Conservation (phyloP, 768 basidiomycete genomes). For the Tylopilus intermedius region DNA sequence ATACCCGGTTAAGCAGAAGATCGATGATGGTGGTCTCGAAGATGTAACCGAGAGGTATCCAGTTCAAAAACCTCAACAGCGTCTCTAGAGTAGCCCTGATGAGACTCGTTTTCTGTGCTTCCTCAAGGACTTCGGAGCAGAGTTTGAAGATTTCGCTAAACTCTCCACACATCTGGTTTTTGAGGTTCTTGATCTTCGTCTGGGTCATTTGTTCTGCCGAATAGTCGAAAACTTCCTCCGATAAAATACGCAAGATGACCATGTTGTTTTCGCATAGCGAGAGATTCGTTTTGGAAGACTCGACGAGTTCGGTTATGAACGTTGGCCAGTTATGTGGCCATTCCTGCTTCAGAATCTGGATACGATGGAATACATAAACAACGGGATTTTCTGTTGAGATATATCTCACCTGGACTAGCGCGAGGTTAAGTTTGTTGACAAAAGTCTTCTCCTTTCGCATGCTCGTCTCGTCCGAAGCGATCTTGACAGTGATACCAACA, state of each 20-base stretch:
- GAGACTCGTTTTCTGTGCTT: conserved; percentile 91
- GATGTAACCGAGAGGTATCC: conserved; percentile 98
- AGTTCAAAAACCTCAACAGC: conserved; percentile 90
- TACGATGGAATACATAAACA: conserved; percentile 6
- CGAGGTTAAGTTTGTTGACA: conserved; percentile 93
- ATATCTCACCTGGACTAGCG: conserved; percentile 78
- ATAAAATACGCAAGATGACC: conserved; percentile 95
- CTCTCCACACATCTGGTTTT: conserved; percentile 97
- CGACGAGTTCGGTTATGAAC: conserved; percentile 94
- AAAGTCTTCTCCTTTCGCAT: conserved; percentile 92
- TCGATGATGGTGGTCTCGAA: conserved; percentile 98
- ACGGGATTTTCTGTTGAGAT: background rate
- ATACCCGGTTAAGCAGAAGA: conserved; percentile 81
- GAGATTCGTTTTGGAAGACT: conserved; percentile 94
- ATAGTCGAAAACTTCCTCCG: conserved; percentile 98
- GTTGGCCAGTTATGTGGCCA: conserved; percentile 99
- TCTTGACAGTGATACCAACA: conserved; percentile 87
- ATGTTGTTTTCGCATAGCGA: conserved; percentile 99
- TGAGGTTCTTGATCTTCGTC: conserved; percentile 93
- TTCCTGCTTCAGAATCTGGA: conserved; percentile 95
- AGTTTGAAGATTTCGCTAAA: conserved; percentile 98
- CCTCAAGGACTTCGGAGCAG: conserved; percentile 93
- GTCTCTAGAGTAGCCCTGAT: conserved; percentile 96
- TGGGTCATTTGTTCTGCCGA: conserved; percentile 99
- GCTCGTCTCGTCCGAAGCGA: conserved; percentile 83